A percentile compares a stretch with the other conserved stretches of the same genome.
Evolutionary conservation across 106 monocot genomes (phyloP).

Genomic region (Triglochin maritima): DNA sequence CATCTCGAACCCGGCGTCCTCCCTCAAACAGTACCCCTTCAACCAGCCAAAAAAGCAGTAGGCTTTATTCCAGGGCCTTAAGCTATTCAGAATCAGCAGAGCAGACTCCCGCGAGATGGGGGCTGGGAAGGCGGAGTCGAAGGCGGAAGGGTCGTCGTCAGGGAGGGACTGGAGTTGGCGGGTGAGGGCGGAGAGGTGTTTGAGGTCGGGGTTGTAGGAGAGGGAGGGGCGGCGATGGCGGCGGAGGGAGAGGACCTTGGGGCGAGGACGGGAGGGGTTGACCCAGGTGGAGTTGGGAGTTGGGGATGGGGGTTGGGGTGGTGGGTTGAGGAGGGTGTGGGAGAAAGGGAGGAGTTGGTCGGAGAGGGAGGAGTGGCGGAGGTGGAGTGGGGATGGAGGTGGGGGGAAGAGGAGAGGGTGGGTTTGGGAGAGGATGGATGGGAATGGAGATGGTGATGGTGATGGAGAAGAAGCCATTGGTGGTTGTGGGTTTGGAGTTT

Average conservation of each 20-base stretch:
- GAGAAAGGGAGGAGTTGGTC: constrained; percentile 76
- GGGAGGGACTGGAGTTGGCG: constrained; percentile 16
- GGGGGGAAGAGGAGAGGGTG: constrained; percentile 2
- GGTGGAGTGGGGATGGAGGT: background rate
- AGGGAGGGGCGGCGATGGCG: constrained; percentile 37
- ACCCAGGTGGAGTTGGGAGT: constrained; percentile 70
- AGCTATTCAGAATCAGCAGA: constrained; percentile 54
- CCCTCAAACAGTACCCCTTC: constrained; percentile 30
- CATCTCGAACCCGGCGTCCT: constrained; percentile 22
- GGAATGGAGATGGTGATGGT: background rate
- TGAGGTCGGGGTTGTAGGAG: constrained; percentile 18
- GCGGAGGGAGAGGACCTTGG: constrained; percentile 47
- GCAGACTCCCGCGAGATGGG: constrained; percentile 28
- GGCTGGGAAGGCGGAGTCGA: constrained; percentile 17
- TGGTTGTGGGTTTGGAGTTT: too few species aligned
- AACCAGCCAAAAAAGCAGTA: constrained; percentile 57
- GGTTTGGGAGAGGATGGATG: constrained; percentile 3
- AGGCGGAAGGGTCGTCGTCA: constrained; percentile 15
- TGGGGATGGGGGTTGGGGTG: constrained; percentile 1
- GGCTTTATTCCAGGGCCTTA: constrained; percentile 44
- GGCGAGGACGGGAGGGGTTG: constrained; percentile 74
- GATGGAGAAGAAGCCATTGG: constrained; percentile 2
- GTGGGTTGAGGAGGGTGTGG: constrained; percentile 41
- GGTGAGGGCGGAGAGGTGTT: constrained; percentile 24
- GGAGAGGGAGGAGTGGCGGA: constrained; percentile 38